Evolutionary conservation across 2,329 filamentous ascomycete genomes (phyloP).

Genomic region (Colletotrichum eleusines): DNA sequence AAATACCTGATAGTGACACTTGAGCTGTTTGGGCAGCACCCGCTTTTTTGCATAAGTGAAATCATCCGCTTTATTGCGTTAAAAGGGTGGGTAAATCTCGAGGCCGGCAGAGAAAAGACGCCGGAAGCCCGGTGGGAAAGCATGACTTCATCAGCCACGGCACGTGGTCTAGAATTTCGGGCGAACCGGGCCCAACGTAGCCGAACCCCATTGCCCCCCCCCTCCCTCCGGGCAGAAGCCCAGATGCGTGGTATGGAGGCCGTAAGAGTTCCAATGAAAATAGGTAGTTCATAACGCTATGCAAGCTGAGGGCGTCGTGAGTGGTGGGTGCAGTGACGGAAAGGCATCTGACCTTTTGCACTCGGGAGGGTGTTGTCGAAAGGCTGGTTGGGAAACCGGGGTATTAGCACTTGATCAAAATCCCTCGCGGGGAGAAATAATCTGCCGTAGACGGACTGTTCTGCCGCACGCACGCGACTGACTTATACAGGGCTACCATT

Average conservation of each 20-base stretch:
- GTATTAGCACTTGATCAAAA: conserved; percentile 39
- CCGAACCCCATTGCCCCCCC: conserved; percentile 29
- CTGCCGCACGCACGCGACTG: conserved; percentile 24
- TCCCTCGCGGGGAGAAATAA: conserved; percentile 30
- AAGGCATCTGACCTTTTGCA: conserved; percentile 32
- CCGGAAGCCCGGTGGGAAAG: too few species aligned
- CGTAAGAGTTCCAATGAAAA: conserved; percentile 5
- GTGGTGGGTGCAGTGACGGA: conserved; percentile 24
- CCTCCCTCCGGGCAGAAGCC: conserved; percentile 13
- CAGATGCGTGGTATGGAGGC: not conserved
- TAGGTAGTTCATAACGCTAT: not conserved
- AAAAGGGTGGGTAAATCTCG: not conserved
- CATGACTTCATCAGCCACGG: conserved; percentile 35
- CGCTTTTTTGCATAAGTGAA: not conserved
- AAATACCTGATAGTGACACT: not conserved
- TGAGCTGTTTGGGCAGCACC: not conserved
- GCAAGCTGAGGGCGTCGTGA: conserved; percentile 31
- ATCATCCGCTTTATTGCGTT: not conserved
- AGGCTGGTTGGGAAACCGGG: conserved; percentile 29
- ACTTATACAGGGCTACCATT: conserved; percentile 17
- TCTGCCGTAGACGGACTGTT: conserved; percentile 27
- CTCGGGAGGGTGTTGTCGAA: conserved; percentile 8
- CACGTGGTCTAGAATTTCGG: conserved; percentile 27
- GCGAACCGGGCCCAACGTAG: conserved; percentile 22
- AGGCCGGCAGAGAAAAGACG: too few species aligned